Evolutionary conservation across 495 filamentous ascomycete genomes (phyloP), one percentile per base, ranked within the genome.

Genomic region (Tuber calosporum): DNA sequence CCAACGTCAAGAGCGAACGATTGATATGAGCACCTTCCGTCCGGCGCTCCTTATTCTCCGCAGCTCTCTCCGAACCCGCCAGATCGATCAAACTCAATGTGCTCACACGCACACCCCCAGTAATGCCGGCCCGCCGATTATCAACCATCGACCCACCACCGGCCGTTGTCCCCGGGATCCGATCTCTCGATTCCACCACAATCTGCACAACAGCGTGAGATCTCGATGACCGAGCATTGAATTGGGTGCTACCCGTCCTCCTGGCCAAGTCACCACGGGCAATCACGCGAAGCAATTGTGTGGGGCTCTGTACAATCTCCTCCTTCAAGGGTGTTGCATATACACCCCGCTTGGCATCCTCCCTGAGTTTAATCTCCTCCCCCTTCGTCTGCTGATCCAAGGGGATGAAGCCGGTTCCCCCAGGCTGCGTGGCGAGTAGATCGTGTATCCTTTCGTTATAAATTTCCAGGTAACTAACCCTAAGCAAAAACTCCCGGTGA

Each of bases 371-470:
- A 82, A 99, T 98, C 79, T 99, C 95, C 79, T 98, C 95, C 70
- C 88, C 88, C 70, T 85, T 86, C 20, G 74, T 78, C 75, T 86
- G 87, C 68, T 84, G 84, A 68, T 81, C 82, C 22, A 82, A 75
- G 45, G 81, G 81, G 42, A 78, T 69, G 67, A 76, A 79, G 22
- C 82, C 83, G 20, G 84, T 80, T 34, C 83, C 83, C 22, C 79
- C 82, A 17, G 84, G 83, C 7, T 92, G 86, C 79, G 93, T 89
- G 40, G 90, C 93, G 43, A 99, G 85, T 6, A 99, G 87, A 83
- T 99, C 95, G 80, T 98, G 90, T 45, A 99, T 98, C 84, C 88
- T 95, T 82, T 99, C 95, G 81, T 99, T 99, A 84, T 99, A 99
- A 67, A 99, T 99, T 83, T 99, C 95, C 67, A 99, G 84, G 82